A percentile compares a stretch with the other conserved stretches of the same genome.
phyloP scores from a whole-genome alignment of 148 eudicot species.

The Dianthus caryophyllus region DNA sequence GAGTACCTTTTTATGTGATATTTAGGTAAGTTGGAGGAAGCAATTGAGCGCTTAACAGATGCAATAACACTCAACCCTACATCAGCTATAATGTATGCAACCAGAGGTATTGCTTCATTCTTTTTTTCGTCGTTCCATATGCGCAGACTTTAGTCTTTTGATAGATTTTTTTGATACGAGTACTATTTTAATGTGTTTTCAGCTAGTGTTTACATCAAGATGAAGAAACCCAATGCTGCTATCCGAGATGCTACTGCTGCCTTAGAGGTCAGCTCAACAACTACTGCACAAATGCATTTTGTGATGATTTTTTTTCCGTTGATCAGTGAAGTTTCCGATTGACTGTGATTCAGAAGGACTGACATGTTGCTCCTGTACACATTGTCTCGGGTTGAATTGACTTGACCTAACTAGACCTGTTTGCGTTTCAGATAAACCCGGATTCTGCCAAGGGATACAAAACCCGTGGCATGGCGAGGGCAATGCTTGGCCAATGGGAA shows the following conservation, averaged over 20 bases:
- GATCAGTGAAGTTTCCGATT: too few species aligned
- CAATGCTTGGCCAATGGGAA: conserved; percentile 93
- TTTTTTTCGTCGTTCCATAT: neutral
- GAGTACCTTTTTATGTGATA: neutral
- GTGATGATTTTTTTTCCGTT: too few species aligned
- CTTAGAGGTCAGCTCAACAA: conserved; percentile 45
- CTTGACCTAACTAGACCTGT: neutral
- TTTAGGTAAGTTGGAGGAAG: conserved; percentile 71
- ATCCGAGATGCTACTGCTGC: conserved; percentile 89
- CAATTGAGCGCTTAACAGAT: conserved; percentile 70
- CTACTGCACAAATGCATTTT: neutral
- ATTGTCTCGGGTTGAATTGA: neutral
- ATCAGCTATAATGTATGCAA: conserved; percentile 86
- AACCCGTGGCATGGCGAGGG: conserved; percentile 78
- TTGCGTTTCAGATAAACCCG: conserved; percentile 64
- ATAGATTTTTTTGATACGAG: neutral
- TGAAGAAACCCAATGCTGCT: conserved; percentile 98
- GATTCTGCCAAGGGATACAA: conserved; percentile 94
- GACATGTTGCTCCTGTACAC: neutral
- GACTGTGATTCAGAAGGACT: neutral
- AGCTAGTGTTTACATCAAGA: conserved; percentile 79
- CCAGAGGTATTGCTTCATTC: conserved; percentile 52
- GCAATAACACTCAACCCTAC: conserved; percentile 80
- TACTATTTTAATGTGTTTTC: conserved; percentile 11
- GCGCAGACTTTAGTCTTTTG: neutral